Evolutionary conservation across 148 eudicot species (phyloP).

Genomic region (Amaranthus hypochondriacus): DNA sequence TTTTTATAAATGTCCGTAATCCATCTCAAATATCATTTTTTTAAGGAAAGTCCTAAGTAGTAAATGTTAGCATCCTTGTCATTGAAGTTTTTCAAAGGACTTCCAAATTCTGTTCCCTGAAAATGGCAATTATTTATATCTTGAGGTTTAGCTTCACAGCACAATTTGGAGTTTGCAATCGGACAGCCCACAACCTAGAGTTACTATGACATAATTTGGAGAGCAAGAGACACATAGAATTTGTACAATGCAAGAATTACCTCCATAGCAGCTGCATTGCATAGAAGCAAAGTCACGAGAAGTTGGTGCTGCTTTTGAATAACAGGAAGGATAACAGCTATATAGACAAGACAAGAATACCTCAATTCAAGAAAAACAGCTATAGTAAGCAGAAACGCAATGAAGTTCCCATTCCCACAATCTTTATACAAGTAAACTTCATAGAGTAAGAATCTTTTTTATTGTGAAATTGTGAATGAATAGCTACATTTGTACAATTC

Average conservation of each 20-base stretch:
- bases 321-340: slow-evolving; percentile 75
- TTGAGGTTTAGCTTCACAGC: background rate
- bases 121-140: background rate
- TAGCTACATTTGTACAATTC: too few relatives aligned
- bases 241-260: slow-evolving; percentile 27
- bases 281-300: slow-evolving; percentile 73
- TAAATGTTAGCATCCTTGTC: background rate
- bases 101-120: background rate
- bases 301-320: slow-evolving; percentile 90
- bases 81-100: background rate
- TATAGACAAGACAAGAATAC: slow-evolving; percentile 15
- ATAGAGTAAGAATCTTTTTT: too few relatives aligned
- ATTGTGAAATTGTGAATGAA: too few relatives aligned
- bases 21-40: background rate
- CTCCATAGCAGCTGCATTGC: slow-evolving; percentile 92
- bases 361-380: slow-evolving; percentile 6
- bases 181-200: background rate
- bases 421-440: background rate
- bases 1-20: too few relatives aligned
- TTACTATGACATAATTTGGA: slow-evolving; percentile 2
- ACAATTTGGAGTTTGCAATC: background rate
- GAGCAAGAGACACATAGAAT: background rate
- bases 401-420: background rate
- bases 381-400: background rate
- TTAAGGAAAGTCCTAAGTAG: background rate